Evolutionary conservation across 1,139 yeast species (phyloP).

Genomic region (Suhomyces chickasaworum): DNA sequence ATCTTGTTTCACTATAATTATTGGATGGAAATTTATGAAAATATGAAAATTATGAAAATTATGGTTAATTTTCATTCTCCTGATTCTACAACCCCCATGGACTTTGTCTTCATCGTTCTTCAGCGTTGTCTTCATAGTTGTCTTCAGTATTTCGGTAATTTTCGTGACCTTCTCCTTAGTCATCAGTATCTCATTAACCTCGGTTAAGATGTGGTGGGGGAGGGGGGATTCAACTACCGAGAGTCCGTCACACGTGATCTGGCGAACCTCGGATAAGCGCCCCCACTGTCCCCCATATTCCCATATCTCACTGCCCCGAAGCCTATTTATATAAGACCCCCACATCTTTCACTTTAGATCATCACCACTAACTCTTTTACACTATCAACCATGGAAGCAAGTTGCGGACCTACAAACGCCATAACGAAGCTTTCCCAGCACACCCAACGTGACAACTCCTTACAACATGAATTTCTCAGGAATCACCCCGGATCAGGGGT

Average conservation of each 20-base stretch:
- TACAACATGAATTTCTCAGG: constrained; percentile 23
- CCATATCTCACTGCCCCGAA: no score
- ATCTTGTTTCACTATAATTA: no score
- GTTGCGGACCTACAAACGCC: constrained; percentile 30
- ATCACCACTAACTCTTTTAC: not conserved
- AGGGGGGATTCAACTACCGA: not conserved
- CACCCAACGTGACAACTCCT: constrained; percentile 27
- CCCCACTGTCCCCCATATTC: not conserved
- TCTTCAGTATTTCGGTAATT: no score
- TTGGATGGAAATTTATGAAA: no score
- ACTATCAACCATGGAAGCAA: constrained; percentile 21
- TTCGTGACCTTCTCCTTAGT: no score
- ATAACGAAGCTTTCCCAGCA: constrained; percentile 26
- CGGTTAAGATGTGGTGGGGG: constrained; percentile 3
- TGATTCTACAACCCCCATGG: no score
- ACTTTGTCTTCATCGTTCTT: no score
- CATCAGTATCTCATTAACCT: not conserved
- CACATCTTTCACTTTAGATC: not conserved
- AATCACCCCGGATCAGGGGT: constrained; percentile 14
- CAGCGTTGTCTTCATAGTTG: no score
- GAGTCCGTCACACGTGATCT: constrained; percentile 1
- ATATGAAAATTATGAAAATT: no score
- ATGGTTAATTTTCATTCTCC: no score
- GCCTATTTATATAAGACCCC: not conserved
- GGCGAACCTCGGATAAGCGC: not conserved